Percentiles rank a stretch among this genome's conserved stretches.
Evolutionary conservation across 768 basidiomycete genomes (phyloP).

Genomic region (Sarcomyxa edulis): DNA sequence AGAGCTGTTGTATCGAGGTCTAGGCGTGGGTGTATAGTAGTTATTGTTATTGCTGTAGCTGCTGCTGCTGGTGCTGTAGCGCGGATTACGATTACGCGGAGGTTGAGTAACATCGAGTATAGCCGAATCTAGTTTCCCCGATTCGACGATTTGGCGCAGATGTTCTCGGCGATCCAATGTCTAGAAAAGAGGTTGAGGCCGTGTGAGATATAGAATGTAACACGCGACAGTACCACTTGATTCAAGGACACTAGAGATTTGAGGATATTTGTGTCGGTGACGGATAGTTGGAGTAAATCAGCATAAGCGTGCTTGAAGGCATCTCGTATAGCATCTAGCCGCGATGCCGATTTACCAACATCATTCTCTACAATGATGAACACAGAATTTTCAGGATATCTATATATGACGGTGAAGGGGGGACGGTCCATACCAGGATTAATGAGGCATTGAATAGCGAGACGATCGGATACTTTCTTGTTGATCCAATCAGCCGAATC

Average conservation of each 20-base stretch:
- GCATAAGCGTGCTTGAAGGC: constrained; percentile 30
- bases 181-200: constrained; percentile 2
- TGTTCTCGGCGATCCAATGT: constrained; percentile 7
- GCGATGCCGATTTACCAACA: constrained; percentile 27
- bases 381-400: neutral
- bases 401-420: neutral
- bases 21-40: too few species aligned
- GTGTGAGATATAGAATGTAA: neutral
- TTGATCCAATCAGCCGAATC: constrained; percentile 25
- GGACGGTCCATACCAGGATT: constrained; percentile 27
- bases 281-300: constrained; percentile 14
- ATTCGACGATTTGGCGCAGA: constrained; percentile 6
- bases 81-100: too few species aligned
- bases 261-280: constrained; percentile 12
- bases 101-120: too few species aligned
- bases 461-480: constrained; percentile 14
- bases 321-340: constrained; percentile 22
- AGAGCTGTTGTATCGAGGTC: too few species aligned
- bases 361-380: constrained; percentile 27
- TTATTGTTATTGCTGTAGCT: too few species aligned
- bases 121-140: neutral
- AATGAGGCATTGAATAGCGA: constrained; percentile 39
- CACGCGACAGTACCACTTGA: constrained; percentile 10
- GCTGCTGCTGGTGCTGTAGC: too few species aligned
- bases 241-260: constrained; percentile 19